These are phyloP conservation scores for Hevea brasiliensis DNA, from an alignment of 345 rosid genomes.

Conservation along the genomic window DNA sequence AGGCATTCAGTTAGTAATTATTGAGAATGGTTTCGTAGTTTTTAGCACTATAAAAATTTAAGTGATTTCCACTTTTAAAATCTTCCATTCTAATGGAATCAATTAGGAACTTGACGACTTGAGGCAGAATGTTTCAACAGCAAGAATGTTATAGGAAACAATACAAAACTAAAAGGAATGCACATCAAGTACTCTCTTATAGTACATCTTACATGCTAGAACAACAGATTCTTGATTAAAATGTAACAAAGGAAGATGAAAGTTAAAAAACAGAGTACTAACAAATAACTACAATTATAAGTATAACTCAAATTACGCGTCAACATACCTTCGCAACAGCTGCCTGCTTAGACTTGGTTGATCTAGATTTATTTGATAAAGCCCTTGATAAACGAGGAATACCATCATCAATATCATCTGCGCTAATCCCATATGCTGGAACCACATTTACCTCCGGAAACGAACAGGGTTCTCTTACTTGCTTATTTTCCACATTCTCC, in stretches of 20 bases:
- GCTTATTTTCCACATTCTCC: constrained; percentile 48
- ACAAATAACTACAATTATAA: background rate
- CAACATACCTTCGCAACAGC: constrained; percentile 74
- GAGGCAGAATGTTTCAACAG: background rate
- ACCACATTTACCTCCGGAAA: constrained; percentile 44
- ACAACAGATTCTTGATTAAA: background rate
- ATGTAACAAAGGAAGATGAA: background rate
- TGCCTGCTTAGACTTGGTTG: constrained; percentile 75
- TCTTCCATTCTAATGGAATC: background rate
- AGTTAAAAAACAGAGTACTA: constrained; percentile 1
- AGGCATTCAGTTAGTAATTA: background rate
- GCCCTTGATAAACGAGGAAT: constrained; percentile 72
- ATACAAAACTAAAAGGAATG: background rate
- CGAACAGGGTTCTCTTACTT: constrained; percentile 47
- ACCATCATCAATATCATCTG: constrained; percentile 60
- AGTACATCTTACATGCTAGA: background rate
- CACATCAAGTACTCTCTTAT: background rate
- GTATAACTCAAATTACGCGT: background rate
- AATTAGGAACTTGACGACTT: background rate
- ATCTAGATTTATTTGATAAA: constrained; percentile 67
- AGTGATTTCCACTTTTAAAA: background rate
- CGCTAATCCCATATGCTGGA: constrained; percentile 39
- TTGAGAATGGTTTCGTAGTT: background rate
- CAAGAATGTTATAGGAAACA: background rate
- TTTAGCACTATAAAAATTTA: background rate